Percentiles rank a stretch among this genome's conserved stretches.
Evolutionary conservation across 1,284 basidiomycete genomes (phyloP).

Genomic region (Ganoderma lingzhi): DNA sequence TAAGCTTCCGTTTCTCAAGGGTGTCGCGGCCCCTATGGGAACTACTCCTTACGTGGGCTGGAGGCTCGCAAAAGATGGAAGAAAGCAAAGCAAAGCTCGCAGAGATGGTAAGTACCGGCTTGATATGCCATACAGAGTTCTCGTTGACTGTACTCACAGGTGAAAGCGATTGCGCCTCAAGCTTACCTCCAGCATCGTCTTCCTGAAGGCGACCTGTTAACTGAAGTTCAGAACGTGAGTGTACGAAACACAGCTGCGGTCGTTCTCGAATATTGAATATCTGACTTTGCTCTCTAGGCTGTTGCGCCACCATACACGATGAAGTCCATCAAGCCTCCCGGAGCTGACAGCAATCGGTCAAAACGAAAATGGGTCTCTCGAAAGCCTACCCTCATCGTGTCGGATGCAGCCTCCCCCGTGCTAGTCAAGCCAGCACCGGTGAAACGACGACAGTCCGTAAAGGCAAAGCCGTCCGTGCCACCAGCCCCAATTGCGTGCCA

Average conservation of each 20-base stretch:
- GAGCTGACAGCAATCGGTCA: conserved; percentile 37
- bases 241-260: neutral
- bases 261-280: neutral
- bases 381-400: conserved; percentile 33
- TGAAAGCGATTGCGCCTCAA: conserved; percentile 49
- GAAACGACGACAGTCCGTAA: conserved; percentile 36
- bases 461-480: conserved; percentile 37
- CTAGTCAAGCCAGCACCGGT: conserved; percentile 15
- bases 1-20: conserved; percentile 56
- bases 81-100: conserved; percentile 52
- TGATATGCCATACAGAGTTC: neutral
- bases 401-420: conserved; percentile 7
- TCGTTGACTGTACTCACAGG: conserved; percentile 26
- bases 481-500: conserved; percentile 58
- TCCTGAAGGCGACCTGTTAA: conserved; percentile 59
- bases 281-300: conserved; percentile 44
- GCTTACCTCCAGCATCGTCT: conserved; percentile 67
- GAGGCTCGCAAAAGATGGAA: conserved; percentile 54
- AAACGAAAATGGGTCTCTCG: conserved; percentile 38
- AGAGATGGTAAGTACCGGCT: conserved; percentile 47
- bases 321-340: conserved; percentile 57
- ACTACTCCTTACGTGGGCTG: conserved; percentile 63
- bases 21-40: conserved; percentile 59
- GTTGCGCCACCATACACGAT: conserved; percentile 56
- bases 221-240: conserved; percentile 65